A percentile compares a stretch with the other conserved stretches of the same genome.
Evolutionary conservation across 768 basidiomycete species (phyloP).

Genomic region (Kwoniella sp.): DNA sequence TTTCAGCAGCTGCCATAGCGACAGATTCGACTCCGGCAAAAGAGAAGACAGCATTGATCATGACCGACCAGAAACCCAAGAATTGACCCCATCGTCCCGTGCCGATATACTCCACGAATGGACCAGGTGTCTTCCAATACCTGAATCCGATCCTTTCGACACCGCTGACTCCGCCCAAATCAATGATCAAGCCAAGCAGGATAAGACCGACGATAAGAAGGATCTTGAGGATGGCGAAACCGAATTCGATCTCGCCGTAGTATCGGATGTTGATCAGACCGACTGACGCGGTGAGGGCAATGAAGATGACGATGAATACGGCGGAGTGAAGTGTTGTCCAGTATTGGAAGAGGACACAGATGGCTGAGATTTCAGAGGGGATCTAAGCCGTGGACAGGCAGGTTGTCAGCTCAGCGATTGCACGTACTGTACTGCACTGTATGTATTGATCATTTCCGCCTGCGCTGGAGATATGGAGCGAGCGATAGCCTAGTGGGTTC

Average conservation of each 20-base stretch:
- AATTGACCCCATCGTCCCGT: constrained; percentile 41
- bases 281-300: constrained; percentile 25
- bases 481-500: too few species aligned
- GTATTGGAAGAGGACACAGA: constrained; percentile 25
- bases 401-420: background rate
- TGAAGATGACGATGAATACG: constrained; percentile 44
- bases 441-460: too few species aligned
- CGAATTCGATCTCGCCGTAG: constrained; percentile 49
- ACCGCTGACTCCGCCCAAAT: constrained; percentile 64
- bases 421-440: too few species aligned
- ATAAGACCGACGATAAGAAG: constrained; percentile 55
- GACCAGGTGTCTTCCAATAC: constrained; percentile 51
- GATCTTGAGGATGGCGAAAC: constrained; percentile 51
- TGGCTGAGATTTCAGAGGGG: constrained; percentile 32
- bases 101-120: constrained; percentile 38
- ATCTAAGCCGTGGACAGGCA: background rate
- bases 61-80: constrained; percentile 36
- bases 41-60: constrained; percentile 41
- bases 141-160: constrained; percentile 62
- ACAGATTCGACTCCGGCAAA: constrained; percentile 44
- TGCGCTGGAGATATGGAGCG: too few species aligned
- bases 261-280: constrained; percentile 46
- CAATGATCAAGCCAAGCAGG: constrained; percentile 56
- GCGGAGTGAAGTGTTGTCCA: constrained; percentile 26
- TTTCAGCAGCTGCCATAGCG: constrained; percentile 45